Conservation (phyloP, 148 eudicot genomes). For the Chenopodium album region DNA sequence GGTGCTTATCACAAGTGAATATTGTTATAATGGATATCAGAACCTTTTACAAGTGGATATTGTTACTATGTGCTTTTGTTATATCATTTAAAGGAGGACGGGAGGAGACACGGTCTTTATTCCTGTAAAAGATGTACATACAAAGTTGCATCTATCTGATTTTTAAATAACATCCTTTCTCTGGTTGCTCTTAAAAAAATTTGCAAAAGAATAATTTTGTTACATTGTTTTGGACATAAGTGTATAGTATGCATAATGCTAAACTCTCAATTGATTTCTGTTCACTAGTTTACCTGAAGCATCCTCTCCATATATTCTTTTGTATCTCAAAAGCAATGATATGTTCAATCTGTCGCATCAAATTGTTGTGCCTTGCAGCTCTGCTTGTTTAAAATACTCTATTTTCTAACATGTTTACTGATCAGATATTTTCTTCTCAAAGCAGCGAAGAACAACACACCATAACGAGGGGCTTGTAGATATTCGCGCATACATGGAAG, state of each 20-base stretch:
- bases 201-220: slow-evolving; percentile 18
- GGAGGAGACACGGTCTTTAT: neutral
- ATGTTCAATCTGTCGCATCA: neutral
- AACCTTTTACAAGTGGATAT: neutral
- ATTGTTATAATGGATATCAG: too few relatives aligned
- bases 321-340: slow-evolving; percentile 5
- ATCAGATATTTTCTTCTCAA: neutral
- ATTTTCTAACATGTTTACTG: neutral
- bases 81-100: too few relatives aligned
- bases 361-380: neutral
- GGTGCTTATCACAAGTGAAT: neutral
- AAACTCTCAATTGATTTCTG: neutral
- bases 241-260: neutral
- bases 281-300: slow-evolving; percentile 12
- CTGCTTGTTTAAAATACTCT: neutral
- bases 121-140: neutral
- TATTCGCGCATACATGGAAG: neutral
- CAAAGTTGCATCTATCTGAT: neutral
- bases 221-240: slow-evolving; percentile 4
- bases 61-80: neutral
- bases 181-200: slow-evolving; percentile 6
- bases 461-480: neutral
- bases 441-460: neutral
- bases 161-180: neutral
- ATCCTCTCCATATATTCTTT: slow-evolving; percentile 12